These are phyloP conservation scores for Rhizoclosmatium globosum DNA, from an alignment of 192 early-diverging fungal species.

Conservation along the genomic window DNA sequence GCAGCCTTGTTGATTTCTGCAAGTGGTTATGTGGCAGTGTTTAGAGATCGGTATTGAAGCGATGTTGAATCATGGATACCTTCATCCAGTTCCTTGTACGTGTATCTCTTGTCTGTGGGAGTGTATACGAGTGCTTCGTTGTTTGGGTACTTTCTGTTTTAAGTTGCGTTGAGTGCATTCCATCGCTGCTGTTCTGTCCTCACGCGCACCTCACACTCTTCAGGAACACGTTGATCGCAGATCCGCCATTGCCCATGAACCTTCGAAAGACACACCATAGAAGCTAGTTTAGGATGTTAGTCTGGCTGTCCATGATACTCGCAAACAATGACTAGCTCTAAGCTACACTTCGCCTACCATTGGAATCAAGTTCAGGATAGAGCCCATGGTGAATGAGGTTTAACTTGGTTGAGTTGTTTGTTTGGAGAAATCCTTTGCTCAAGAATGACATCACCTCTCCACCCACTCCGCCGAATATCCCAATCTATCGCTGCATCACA, in stretches of 20 bases:
- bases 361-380: constrained; percentile 4
- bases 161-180: not conserved
- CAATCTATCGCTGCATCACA: too few relatives aligned
- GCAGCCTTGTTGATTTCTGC: constrained; percentile 26
- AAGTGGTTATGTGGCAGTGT: not conserved
- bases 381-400: not conserved
- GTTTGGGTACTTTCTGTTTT: constrained; percentile 34
- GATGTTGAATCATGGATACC: not conserved
- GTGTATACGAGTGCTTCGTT: constrained; percentile 32
- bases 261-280: not conserved
- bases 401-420: too few relatives aligned
- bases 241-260: constrained; percentile 1
- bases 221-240: not conserved
- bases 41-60: not conserved
- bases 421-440: too few relatives aligned
- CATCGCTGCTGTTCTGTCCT: not conserved
- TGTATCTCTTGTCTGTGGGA: not conserved
- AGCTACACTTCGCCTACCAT: not conserved
- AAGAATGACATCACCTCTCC: too few relatives aligned
- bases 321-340: too few relatives aligned
- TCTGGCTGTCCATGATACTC: not conserved
- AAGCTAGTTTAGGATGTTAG: not conserved
- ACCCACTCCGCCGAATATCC: too few relatives aligned
- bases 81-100: constrained; percentile 27
- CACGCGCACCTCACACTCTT: not conserved